Evolutionary conservation across 2,329 filamentous ascomycete species (phyloP).

Genomic region (Onygenales sp.): DNA sequence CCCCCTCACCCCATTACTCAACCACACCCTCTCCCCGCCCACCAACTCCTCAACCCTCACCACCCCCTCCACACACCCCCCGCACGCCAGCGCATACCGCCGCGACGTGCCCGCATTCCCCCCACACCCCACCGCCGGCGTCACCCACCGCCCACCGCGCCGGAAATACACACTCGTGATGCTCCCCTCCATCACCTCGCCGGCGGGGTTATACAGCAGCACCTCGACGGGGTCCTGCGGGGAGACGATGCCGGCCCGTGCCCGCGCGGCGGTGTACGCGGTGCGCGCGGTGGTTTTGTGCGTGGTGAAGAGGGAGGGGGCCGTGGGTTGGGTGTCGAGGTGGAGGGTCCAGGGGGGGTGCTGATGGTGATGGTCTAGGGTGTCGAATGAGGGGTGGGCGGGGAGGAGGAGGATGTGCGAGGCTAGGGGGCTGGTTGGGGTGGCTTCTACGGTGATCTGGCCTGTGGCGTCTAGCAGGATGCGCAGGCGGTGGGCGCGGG

Average conservation of each 20-base stretch:
- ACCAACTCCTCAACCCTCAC: constrained; percentile 52
- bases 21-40: constrained; percentile 71
- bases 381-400: constrained; percentile 12
- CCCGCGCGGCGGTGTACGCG: constrained; percentile 62
- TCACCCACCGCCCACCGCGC: constrained; percentile 62
- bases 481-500: constrained; percentile 29
- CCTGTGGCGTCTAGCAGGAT: constrained; percentile 24
- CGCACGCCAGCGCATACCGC: constrained; percentile 66
- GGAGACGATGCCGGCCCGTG: constrained; percentile 46
- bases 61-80: constrained; percentile 56
- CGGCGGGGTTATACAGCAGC: constrained; percentile 57
- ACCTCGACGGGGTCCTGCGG: constrained; percentile 53
- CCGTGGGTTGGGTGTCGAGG: constrained; percentile 44
- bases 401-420: constrained; percentile 10
- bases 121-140: constrained; percentile 65
- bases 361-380: constrained; percentile 2
- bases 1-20: constrained; percentile 80
- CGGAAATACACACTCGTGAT: constrained; percentile 76
- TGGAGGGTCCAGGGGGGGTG: constrained; percentile 36
- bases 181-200: constrained; percentile 74
- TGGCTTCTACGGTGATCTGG: constrained; percentile 22
- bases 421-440: constrained; percentile 18
- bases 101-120: constrained; percentile 77
- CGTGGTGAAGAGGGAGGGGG: constrained; percentile 58
- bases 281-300: constrained; percentile 74